A percentile compares a stretch with the other conserved stretches of the same genome.
Evolutionary conservation across 352 stramenopile species (phyloP).

Genomic region (Pythium aphanidermatum): DNA sequence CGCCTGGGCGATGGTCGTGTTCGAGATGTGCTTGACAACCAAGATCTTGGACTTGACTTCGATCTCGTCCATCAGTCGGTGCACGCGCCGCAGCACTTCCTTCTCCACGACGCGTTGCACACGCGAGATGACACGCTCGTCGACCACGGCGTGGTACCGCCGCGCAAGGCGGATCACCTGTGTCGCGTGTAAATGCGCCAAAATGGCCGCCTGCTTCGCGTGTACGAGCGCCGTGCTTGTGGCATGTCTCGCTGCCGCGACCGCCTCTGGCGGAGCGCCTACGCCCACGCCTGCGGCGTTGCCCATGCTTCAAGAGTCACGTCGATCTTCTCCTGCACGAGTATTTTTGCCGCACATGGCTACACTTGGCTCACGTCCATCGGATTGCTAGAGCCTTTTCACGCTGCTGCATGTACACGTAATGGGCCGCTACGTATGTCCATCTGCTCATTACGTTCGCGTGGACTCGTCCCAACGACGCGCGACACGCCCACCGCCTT

Average conservation of each 20-base stretch:
- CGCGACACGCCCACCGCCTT: too few species aligned
- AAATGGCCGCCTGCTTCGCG: constrained; percentile 19
- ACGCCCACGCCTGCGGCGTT: constrained; percentile 34
- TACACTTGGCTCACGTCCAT: too few species aligned
- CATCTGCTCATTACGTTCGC: too few species aligned
- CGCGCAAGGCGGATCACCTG: constrained; percentile 30
- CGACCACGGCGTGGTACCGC: constrained; percentile 41
- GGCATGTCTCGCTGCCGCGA: constrained; percentile 18
- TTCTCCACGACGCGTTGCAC: constrained; percentile 45
- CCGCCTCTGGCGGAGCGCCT: constrained; percentile 16
- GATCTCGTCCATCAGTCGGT: constrained; percentile 34
- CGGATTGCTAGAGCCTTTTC: too few species aligned
- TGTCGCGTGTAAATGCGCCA: constrained; percentile 27
- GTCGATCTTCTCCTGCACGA: too few species aligned
- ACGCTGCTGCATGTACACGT: too few species aligned
- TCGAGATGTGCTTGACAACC: constrained; percentile 65
- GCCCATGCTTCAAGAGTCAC: constrained; percentile 26
- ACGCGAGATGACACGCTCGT: constrained; percentile 44
- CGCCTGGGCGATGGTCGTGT: constrained; percentile 39
- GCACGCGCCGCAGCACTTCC: constrained; percentile 36
- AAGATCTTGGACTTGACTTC: constrained; percentile 53
- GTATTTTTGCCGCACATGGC: too few species aligned
- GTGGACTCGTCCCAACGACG: too few species aligned
- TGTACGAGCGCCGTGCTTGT: constrained; percentile 21
- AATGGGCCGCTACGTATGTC: too few species aligned